Percentiles rank a stretch among this genome's conserved stretches.
Evolutionary conservation across 306 rosid species (phyloP).

Genomic region (Castanea crenata): DNA sequence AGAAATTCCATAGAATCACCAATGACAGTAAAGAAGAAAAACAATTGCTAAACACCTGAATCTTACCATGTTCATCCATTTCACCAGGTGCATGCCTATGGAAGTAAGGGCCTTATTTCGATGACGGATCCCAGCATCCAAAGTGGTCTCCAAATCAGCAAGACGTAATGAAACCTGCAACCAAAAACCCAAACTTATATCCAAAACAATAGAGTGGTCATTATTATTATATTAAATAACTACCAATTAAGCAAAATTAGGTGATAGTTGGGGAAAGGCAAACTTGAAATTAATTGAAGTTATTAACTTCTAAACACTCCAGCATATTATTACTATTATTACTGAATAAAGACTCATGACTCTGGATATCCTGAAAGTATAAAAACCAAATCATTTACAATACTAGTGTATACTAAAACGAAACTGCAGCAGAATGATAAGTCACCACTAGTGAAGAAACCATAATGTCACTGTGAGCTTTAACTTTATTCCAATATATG

Average conservation of each 20-base stretch:
- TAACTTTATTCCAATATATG: background rate
- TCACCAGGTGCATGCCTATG: constrained; percentile 60
- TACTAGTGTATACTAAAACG: background rate
- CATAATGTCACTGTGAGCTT: constrained; percentile 24
- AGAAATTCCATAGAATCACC: constrained; percentile 7
- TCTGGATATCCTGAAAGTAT: constrained; percentile 7
- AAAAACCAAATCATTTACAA: background rate
- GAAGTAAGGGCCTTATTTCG: constrained; percentile 88
- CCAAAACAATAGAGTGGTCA: constrained; percentile 5
- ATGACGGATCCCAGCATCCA: constrained; percentile 89
- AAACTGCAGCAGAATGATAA: background rate
- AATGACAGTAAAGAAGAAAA: constrained; percentile 14
- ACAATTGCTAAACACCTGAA: constrained; percentile 21
- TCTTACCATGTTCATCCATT: constrained; percentile 91
- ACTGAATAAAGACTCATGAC: background rate
- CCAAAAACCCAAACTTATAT: constrained; percentile 15
- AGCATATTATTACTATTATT: background rate
- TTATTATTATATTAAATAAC: constrained; percentile 2
- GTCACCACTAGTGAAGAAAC: background rate
- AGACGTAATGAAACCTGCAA: constrained; percentile 86
- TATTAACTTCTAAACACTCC: background rate
- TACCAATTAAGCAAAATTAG: constrained; percentile 13
- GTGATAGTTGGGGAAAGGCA: constrained; percentile 6
- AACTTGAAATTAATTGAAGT: constrained; percentile 6
- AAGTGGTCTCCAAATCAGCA: constrained; percentile 80